Base-by-base conservation (phyloP, 192 early-diverging fungal genomes). In the Coemansia sp. region DNA sequence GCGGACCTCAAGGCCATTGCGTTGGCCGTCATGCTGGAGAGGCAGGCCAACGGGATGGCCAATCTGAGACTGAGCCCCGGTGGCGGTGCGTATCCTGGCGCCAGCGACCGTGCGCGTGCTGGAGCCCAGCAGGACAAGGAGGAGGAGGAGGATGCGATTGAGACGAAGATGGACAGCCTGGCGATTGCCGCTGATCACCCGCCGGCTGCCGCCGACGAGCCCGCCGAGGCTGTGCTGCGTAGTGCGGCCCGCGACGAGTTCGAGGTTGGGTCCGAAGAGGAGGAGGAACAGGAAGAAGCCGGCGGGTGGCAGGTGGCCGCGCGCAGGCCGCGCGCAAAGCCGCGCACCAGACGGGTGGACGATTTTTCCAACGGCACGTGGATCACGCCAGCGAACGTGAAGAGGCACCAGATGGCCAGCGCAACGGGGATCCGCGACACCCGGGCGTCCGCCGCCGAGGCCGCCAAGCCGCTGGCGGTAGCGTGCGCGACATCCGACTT, bases 361-460 rank as follows among this genome's bases (percentile, higher is more conserved):
- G 87, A 88, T 49, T 82, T 77, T 18, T 83, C 79, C 77, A 87
- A 85, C 65, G 94, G 92, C 52, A 92, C 88, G 26, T 98, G 96
- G 96, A 98, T 98, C 71, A 98, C 96, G 5, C 96, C 96, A 1
- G 72, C 82, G 18, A 98, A 97, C 72, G 86, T 98, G 65, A 84
- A 87, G 43, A 78, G 89, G 70, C 85, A 86, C 67, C 90, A 92
- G 65, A 85, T 85, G 7, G 73, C 73, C 19, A 84, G 73, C 48
- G 82, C 84, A 15, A 85, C 84, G 59, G 86, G 86, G 19, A 74
- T 85, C 61, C 74, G 71, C 54, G 74, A 78, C 16, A 62, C 72
- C 10, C 65, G 62, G 1, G 78, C 74, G 2, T 52, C 66, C 8
- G 61, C 67, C 54, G 67, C 46, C 26, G 78, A 76, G 36, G 0